phyloP scores from a whole-genome alignment of 1,284 basidiomycete species.

The Stygiomarasmius scandens region DNA sequence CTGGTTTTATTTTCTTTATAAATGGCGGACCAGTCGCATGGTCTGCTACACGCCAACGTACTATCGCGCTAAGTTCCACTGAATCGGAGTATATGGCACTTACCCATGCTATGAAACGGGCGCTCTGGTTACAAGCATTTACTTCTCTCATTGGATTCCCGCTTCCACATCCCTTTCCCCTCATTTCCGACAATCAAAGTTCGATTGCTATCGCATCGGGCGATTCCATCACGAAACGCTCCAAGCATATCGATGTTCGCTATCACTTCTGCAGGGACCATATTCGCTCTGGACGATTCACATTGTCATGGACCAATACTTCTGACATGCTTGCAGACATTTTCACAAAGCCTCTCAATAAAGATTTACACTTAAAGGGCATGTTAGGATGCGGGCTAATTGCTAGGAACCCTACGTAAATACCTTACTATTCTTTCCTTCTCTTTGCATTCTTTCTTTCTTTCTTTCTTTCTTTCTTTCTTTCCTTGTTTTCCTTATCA shows the following conservation, averaged over 20 bases:
- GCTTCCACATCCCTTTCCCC: not conserved
- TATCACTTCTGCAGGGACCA: constrained; percentile 37
- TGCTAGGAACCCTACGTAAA: no score
- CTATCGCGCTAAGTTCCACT: constrained; percentile 25
- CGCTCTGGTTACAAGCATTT: constrained; percentile 30
- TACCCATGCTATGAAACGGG: constrained; percentile 32
- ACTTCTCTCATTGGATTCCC: constrained; percentile 18
- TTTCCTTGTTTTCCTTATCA: no score
- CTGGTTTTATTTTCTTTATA: constrained; percentile 27
- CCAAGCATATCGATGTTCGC: constrained; percentile 42
- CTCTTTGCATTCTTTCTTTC: no score
- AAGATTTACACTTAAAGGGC: no score
- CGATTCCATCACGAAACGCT: constrained; percentile 19
- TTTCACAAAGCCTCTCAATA: constrained; percentile 4
- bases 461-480: no score
- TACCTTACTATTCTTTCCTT: no score
- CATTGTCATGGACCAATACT: not conserved
- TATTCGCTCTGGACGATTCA: constrained; percentile 19
- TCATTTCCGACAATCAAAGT: constrained; percentile 8
- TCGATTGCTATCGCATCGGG: constrained; percentile 25
- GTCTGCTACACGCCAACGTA: constrained; percentile 32
- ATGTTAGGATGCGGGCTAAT: no score
- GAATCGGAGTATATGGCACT: constrained; percentile 30
- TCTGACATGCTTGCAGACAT: constrained; percentile 8
- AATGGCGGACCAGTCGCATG: constrained; percentile 24